Evolutionary conservation across 2,329 filamentous ascomycete species (phyloP), one percentile per base, ranked within the genome.

Genomic region (Hypoxylon sp.): DNA sequence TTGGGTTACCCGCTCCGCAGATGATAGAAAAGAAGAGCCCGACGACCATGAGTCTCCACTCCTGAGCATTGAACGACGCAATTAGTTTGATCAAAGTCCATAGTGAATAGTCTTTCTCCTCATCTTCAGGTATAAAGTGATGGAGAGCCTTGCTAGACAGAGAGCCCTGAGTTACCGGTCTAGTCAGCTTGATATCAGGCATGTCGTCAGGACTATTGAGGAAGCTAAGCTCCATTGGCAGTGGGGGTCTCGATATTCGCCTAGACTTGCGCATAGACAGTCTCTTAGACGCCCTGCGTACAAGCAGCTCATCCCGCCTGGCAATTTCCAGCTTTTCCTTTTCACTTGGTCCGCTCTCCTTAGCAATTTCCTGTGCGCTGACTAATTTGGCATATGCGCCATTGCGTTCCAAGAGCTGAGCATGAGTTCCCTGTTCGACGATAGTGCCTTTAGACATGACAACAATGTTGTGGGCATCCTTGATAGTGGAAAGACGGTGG

Each of bases 401-500:
- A 69, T 87, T 82, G 65, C 80, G 84, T 72, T 90, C 88, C 2
- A 98, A 83, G 10, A 99, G 85, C 13, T 91, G 86, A 64, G 95
- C 88, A 77, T 98, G 96, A 0, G 89, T 94, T 56, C 96, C 96
- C 79, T 98, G 94, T 80, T 99, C 96, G 11, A 97, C 86, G 65
- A 99, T 97, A n/a, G 85, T 83, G 11, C 96, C 96, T 67, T 90
- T 82, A 3, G 90, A 87, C 90, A 99, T 95, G 69, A 98, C 95
- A 11, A 98, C 93, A 72, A 99, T 99, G 75, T 97, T 98, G 79
- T 98, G 92, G 0, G 95, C 95, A 69, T 94, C 90, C 79, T 90
- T 94, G 82, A 99, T 97, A 5, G 96, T 99, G 0, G 94, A 97
- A 7, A 99, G 85, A 72, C 95, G 91, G 82, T 99, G 96, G 46